A percentile compares a stretch with the other conserved stretches of the same genome.
Conservation (phyloP, 352 stramenopile genomes). For the Phytophthora pisi region DNA sequence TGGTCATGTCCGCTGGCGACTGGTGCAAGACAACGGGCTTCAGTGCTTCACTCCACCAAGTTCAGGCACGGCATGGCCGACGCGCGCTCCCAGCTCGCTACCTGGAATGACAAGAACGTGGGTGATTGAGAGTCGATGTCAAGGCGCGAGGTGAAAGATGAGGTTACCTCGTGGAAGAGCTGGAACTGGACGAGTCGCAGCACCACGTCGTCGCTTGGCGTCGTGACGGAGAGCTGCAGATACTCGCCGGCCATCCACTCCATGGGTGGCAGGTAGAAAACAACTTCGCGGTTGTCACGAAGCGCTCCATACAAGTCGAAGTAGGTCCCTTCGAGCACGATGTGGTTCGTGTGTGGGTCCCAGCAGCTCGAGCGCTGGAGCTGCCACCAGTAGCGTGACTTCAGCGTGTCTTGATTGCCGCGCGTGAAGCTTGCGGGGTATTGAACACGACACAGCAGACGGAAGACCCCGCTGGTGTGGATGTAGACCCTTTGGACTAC, state of each 20-base stretch:
- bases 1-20: neutral
- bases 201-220: conserved; percentile 8
- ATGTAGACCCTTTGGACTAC: conserved; percentile 30
- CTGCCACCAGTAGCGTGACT: conserved; percentile 24
- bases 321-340: conserved; percentile 21
- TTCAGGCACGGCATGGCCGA: conserved; percentile 10
- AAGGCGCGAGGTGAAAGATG: neutral
- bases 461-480: conserved; percentile 23
- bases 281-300: conserved; percentile 16
- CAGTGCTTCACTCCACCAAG: conserved; percentile 1
- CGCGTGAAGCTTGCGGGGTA: neutral
- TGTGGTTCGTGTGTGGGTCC: conserved; percentile 10
- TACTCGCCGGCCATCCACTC: conserved; percentile 38
- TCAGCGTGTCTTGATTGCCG: conserved; percentile 7
- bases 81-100: conserved; percentile 12
- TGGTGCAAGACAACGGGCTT: neutral
- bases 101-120: conserved; percentile 2
- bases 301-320: conserved; percentile 22
- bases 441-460: conserved; percentile 21
- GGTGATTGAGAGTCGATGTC: neutral
- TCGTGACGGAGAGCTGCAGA: conserved; percentile 21
- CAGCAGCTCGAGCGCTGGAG: conserved; percentile 29
- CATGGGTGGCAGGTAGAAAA: conserved; percentile 29
- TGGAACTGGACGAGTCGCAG: conserved; percentile 17
- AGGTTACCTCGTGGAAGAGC: conserved; percentile 26